Percentiles rank a stretch among this genome's conserved stretches.
Evolutionary conservation across 192 early-diverging fungal genomes (phyloP).

Genomic region (Helicostylum pulchrum): DNA sequence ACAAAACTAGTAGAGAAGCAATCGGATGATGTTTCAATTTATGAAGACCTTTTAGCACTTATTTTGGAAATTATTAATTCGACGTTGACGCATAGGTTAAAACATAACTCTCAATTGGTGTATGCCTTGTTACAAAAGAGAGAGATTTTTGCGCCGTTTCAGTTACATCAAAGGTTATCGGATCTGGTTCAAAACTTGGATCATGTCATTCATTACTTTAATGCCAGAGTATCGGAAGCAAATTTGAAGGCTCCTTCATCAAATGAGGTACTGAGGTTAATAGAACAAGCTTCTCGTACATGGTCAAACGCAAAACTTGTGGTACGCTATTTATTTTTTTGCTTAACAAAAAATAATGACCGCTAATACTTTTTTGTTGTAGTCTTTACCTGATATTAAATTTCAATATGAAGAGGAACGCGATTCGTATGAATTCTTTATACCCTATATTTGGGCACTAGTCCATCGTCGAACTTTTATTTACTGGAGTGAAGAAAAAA

Average conservation of each 20-base stretch:
- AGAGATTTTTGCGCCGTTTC: constrained; percentile 60
- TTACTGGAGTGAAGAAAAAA: constrained; percentile 70
- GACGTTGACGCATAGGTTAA: constrained; percentile 55
- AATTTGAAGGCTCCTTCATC: constrained; percentile 63
- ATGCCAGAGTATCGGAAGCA: constrained; percentile 57
- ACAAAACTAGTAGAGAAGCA: constrained; percentile 47
- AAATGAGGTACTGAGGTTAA: constrained; percentile 59
- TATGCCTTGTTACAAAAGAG: constrained; percentile 66
- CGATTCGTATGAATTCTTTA: constrained; percentile 57
- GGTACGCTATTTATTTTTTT: constrained; percentile 15
- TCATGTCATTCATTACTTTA: constrained; percentile 63
- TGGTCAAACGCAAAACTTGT: constrained; percentile 57
- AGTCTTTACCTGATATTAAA: constrained; percentile 54
- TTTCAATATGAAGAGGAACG: constrained; percentile 66
- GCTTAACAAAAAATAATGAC: not conserved
- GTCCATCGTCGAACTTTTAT: constrained; percentile 55
- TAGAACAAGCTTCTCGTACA: constrained; percentile 60
- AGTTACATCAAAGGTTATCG: constrained; percentile 49
- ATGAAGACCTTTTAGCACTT: constrained; percentile 61
- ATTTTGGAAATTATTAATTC: constrained; percentile 75
- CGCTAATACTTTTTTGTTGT: constrained; percentile 23
- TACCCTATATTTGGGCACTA: constrained; percentile 69
- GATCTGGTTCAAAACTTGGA: constrained; percentile 65
- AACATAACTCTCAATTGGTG: constrained; percentile 65
- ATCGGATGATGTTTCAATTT: constrained; percentile 50